phyloP scores from a whole-genome alignment of 495 filamentous ascomycete genomes.

The Aspergillus haitiensis region DNA sequence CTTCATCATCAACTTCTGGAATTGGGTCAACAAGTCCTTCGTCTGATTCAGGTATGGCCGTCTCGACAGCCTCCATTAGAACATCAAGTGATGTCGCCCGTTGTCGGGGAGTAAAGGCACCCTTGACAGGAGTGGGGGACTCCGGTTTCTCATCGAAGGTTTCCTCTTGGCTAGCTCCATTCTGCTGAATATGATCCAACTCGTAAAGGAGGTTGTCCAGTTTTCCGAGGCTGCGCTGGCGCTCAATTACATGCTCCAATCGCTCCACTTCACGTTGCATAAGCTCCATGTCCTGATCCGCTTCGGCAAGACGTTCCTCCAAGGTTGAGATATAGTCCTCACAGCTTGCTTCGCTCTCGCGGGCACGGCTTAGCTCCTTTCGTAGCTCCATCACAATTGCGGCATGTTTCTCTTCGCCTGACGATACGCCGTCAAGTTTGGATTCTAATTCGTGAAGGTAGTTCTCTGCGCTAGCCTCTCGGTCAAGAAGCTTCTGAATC shows the following conservation, averaged over 20 bases:
- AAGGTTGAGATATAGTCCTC: slow-evolving; percentile 98
- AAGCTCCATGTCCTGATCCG: slow-evolving; percentile 91
- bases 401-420: slow-evolving; percentile 88
- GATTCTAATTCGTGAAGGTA: slow-evolving; percentile 90
- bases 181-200: slow-evolving; percentile 76
- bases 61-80: slow-evolving; percentile 51
- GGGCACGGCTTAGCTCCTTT: slow-evolving; percentile 85
- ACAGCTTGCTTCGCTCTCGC: slow-evolving; percentile 82
- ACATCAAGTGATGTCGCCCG: slow-evolving; percentile 47
- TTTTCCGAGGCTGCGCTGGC: slow-evolving; percentile 91
- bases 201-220: slow-evolving; percentile 90
- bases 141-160: slow-evolving; percentile 30
- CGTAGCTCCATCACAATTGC: slow-evolving; percentile 82
- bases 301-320: slow-evolving; percentile 92
- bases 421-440: slow-evolving; percentile 84
- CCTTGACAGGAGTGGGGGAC: slow-evolving; percentile 21
- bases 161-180: slow-evolving; percentile 49
- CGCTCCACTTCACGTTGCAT: slow-evolving; percentile 96
- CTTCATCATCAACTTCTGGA: slow-evolving; percentile 34
- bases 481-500: slow-evolving; percentile 84
- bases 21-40: slow-evolving; percentile 53
- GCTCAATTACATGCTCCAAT: slow-evolving; percentile 91
- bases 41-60: slow-evolving; percentile 56
- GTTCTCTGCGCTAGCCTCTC: slow-evolving; percentile 83
- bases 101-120: slow-evolving; percentile 28